Evolutionary conservation across 306 rosid genomes (phyloP), one percentile per base, ranked within the genome.

Genomic region (Sphenostylis stenocarpa): DNA sequence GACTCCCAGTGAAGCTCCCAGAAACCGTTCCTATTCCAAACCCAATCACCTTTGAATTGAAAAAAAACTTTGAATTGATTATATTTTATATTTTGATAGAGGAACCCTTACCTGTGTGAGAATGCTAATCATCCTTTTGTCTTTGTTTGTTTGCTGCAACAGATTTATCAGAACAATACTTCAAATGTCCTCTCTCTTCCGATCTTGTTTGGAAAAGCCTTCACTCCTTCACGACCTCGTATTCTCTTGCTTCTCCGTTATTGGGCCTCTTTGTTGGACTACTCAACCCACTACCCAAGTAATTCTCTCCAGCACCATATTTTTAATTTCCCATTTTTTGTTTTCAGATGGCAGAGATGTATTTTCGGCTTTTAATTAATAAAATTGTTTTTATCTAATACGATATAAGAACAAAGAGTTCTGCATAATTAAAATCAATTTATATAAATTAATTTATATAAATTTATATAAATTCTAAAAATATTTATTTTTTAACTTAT

Each of bases 1-100:
- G 75, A 80, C 84, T 68, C 98, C 99, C 57, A 91, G 75, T 47
- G 98, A 87, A 76, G 87, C 90, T 55, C 97, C 98, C n/a, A 93
- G 83, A 3, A 93, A 82, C 79, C 96, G 93, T 75, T 93, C 97
- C 98, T 82, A 56, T 72, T 52, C 16, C n/a, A 44, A 17, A 76
- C 19, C n/a, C 33, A 72, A 64, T 33, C 12, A 69, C 2, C 0
- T 21, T 12, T 51, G 3, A 41, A 19, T 17, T 34, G 45, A 67
- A 75, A 39, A 6, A 19, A 58, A 39, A 44, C 16, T 38, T 29
- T 52, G 23, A 47, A 43, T 43, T 65, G 61, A 63, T 24, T 9
- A n/a, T 12, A 0, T 13, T 36, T 24, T 9, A n/a, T 12, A 0
- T 13, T 36, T 11, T 13, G 9, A 29, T 33, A 21, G 12, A 17